These are phyloP conservation scores for Penicillium odoratum DNA, from an alignment of 495 filamentous ascomycete genomes.

Conservation along the genomic window DNA sequence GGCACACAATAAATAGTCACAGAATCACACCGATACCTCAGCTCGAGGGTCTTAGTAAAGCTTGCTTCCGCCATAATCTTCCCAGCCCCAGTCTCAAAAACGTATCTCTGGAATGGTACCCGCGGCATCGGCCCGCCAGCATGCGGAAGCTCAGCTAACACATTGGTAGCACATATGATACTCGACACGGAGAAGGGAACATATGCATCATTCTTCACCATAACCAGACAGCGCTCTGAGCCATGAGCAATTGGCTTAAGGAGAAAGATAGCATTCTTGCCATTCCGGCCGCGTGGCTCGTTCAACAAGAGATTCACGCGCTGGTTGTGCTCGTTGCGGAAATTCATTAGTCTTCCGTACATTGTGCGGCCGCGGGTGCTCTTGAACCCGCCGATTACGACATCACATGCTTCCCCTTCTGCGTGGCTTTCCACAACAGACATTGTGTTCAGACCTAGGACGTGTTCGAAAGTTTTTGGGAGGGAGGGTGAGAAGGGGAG, in stretches of 20 bases:
- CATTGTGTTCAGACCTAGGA: neutral
- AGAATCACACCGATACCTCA: neutral
- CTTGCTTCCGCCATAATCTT: neutral
- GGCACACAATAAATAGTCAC: constrained; percentile 5
- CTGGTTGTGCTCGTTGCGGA: neutral
- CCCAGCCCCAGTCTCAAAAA: constrained; percentile 11
- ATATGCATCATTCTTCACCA: constrained; percentile 6
- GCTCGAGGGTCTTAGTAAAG: neutral
- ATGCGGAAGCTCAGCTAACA: neutral
- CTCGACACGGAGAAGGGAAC: constrained; percentile 7
- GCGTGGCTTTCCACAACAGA: constrained; percentile 1
- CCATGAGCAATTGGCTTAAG: neutral
- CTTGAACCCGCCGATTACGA: constrained; percentile 5
- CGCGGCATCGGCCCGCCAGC: neutral
- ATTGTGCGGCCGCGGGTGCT: constrained; percentile 2
- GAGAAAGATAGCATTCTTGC: constrained; percentile 4
- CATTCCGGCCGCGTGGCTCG: constrained; percentile 5
- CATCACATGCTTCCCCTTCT: constrained; percentile 9
- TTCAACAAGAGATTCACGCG: neutral
- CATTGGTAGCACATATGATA: constrained; percentile 2
- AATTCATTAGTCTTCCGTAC: neutral
- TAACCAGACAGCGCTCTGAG: neutral
- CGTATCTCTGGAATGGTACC: neutral
- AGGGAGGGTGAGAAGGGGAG: neutral
- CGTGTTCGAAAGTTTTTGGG: neutral